These are phyloP conservation scores for Cladosporium oxysporum DNA, from an alignment of 2,329 filamentous ascomycete species.

Conservation along the genomic window DNA sequence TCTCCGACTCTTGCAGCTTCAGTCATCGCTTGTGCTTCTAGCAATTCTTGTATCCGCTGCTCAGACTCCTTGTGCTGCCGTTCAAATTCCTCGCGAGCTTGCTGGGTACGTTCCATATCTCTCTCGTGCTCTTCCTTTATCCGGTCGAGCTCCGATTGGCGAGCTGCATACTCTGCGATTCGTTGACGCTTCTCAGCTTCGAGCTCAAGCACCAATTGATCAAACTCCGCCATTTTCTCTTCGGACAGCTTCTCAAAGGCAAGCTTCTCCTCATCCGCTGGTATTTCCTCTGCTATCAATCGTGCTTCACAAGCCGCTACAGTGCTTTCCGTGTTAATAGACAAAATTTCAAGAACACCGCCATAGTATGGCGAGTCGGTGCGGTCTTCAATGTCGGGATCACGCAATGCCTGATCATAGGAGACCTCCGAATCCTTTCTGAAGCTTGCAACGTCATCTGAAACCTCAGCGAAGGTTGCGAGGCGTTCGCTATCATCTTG, in stretches of 20 bases:
- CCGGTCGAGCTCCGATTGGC: not conserved
- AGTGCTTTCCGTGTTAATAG: no score
- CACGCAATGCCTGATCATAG: no score
- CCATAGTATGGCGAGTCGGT: no score
- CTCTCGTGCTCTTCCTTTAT: not conserved
- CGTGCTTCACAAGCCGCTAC: no score
- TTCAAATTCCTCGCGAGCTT: constrained; percentile 1
- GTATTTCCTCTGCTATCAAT: no score
- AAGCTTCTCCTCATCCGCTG: constrained; percentile 14
- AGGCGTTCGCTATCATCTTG: not conserved
- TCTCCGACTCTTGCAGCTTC: not conserved
- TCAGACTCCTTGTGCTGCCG: not conserved
- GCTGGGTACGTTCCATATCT: not conserved
- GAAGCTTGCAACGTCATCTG: no score
- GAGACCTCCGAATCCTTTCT: no score
- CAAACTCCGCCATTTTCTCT: constrained; percentile 3
- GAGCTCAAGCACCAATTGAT: not conserved
- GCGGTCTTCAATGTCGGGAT: no score
- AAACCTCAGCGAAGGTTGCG: no score
- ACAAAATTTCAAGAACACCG: no score
- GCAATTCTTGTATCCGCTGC: constrained; percentile 5
- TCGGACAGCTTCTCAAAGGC: constrained; percentile 6
- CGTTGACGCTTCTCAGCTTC: not conserved
- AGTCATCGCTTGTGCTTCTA: constrained; percentile 1
- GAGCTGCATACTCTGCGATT: not conserved